Base-by-base conservation (phyloP, 257 asterid species). In the Solanum rostratum region DNA sequence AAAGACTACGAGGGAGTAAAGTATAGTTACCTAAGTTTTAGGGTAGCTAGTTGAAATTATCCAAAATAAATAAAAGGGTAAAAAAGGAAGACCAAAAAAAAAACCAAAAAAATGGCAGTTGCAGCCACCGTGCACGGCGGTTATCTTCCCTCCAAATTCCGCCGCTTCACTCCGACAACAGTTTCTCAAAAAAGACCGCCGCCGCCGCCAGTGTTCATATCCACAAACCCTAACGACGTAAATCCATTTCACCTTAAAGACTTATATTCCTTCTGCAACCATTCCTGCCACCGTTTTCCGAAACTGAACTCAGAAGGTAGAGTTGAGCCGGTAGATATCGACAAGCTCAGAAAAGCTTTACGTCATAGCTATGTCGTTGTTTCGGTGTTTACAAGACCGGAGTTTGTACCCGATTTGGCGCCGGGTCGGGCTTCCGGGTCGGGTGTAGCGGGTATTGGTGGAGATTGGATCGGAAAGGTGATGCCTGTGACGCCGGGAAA, bases 281-380 rank as follows among this genome's bases (percentile, higher is more conserved):
- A 91, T 91, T 93, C 98, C 86, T 89, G 94, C 93, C 93, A 94
- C 91, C 98, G 97, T 83, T 94, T 94, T 91, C 98, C 99, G 84
- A 84, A 82, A 70, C 22, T 85, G 82, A 91, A 89, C 83, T 85
- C 91, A 41, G 70, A 85, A 30, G 98, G 97, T 50, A 90, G 88
- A 41, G 93, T 93, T 69, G 95, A 92, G 79, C 94, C 90, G 10
- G 86, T 93, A 2, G 97, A 94, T 84, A 27, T 81, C 54, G 54
- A 57, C 55, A 96, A 95, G 92, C 97, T 96, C 86, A 87, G 87
- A 16, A 90, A 86, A 33, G 98, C 99, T 80, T 79, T 95, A 46
- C 76, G 89, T n/a, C 94, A 93, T 86, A 96, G 98, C 86, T 88
- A 93, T 86, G 86, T 96, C 81, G 90, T 96, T 53, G 91, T 94